A percentile compares a stretch with the other conserved stretches of the same genome.
Conservation (phyloP, 352 stramenopile genomes). For the Globisporangium takayamanum region DNA sequence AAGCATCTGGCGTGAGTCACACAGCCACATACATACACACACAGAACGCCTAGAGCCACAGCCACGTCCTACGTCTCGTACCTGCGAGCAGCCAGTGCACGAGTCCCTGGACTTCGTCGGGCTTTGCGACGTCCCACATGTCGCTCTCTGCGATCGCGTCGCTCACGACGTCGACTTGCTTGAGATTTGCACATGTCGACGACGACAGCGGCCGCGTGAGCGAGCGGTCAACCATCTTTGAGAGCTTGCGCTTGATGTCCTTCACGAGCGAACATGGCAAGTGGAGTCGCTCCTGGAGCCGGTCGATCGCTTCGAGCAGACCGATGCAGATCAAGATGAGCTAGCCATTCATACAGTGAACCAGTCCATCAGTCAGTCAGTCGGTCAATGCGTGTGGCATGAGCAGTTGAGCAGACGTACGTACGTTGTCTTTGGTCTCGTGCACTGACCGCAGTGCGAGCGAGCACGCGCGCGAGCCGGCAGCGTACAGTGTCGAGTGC, state of each 20-base stretch:
- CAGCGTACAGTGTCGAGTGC: slow-evolving; percentile 21
- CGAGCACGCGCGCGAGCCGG: slow-evolving; percentile 40
- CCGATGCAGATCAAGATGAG: slow-evolving; percentile 75
- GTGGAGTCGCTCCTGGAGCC: slow-evolving; percentile 62
- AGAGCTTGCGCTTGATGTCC: slow-evolving; percentile 59
- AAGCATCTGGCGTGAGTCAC: neutral
- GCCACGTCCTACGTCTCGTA: slow-evolving; percentile 5
- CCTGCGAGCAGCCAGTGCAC: slow-evolving; percentile 60
- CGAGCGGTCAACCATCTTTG: slow-evolving; percentile 59
- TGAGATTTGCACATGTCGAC: slow-evolving; percentile 15
- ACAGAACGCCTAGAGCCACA: neutral
- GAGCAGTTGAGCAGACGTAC: neutral
- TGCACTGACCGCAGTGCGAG: slow-evolving; percentile 52
- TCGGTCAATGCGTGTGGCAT: too few relatives aligned
- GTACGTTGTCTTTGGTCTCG: slow-evolving; percentile 71
- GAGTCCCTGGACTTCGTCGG: slow-evolving; percentile 58
- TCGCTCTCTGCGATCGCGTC: slow-evolving; percentile 48
- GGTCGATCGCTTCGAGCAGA: slow-evolving; percentile 67
- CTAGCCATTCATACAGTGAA: slow-evolving; percentile 12
- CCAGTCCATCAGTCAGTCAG: neutral
- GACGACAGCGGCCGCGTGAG: slow-evolving; percentile 23
- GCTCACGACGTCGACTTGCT: slow-evolving; percentile 26
- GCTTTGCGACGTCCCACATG: slow-evolving; percentile 43
- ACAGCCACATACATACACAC: neutral
- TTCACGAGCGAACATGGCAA: slow-evolving; percentile 65